Evolutionary conservation across 2,329 filamentous ascomycete species (phyloP).

Genomic region (Tricladium varicosporioides): DNA sequence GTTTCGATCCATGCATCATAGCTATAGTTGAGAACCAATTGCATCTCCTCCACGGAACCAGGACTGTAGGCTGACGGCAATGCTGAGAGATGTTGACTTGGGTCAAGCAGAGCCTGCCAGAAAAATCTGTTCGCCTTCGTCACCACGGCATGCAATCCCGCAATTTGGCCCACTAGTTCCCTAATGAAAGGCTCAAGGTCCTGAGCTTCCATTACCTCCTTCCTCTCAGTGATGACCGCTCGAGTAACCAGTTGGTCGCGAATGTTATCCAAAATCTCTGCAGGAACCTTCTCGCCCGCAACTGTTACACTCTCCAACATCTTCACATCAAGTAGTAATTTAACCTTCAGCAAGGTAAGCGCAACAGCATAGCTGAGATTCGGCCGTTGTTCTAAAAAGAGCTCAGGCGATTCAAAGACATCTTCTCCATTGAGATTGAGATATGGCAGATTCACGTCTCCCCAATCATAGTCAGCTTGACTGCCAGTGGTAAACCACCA

Average conservation of each 20-base stretch:
- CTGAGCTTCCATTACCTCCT: constrained; percentile 17
- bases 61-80: constrained; percentile 14
- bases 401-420: constrained; percentile 38
- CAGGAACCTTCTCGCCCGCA: constrained; percentile 20
- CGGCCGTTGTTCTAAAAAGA: constrained; percentile 12
- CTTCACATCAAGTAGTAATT: constrained; percentile 35
- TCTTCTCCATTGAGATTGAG: constrained; percentile 35
- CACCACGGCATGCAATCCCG: constrained; percentile 22
- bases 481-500: constrained; percentile 39
- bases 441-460: constrained; percentile 34
- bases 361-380: constrained; percentile 24
- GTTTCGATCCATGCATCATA: constrained; percentile 30
- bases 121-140: constrained; percentile 29
- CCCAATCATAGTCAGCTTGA: constrained; percentile 37
- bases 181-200: constrained; percentile 19
- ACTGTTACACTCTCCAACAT: constrained; percentile 25
- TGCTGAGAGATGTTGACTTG: constrained; percentile 23
- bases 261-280: constrained; percentile 32
- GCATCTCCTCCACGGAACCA: constrained; percentile 28
- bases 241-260: constrained; percentile 19
- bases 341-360: constrained; percentile 38
- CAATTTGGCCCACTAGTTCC: constrained; percentile 28
- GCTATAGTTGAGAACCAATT: constrained; percentile 24
- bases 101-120: constrained; percentile 27
- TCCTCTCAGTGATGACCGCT: constrained; percentile 25